Conservation (phyloP, 2,329 filamentous ascomycete genomes). For the Microcyclospora tardicrescens region DNA sequence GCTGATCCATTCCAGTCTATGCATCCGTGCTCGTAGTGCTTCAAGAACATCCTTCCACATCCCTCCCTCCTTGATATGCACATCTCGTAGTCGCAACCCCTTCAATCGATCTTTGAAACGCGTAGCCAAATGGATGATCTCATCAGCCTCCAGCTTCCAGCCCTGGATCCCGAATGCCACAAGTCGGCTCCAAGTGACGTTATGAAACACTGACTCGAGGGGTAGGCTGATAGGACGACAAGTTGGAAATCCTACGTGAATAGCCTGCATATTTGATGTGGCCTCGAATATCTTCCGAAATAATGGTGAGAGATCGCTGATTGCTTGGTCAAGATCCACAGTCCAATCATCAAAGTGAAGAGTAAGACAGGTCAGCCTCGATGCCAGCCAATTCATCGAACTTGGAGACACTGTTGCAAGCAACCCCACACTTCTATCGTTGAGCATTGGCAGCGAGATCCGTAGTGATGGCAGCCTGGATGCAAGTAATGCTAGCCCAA, state of each 20-base stretch:
- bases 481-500: slow-evolving; percentile 44
- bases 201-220: slow-evolving; percentile 50
- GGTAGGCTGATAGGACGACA: slow-evolving; percentile 43
- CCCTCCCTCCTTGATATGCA: slow-evolving; percentile 48
- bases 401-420: slow-evolving; percentile 36
- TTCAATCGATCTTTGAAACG: slow-evolving; percentile 45
- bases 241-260: slow-evolving; percentile 53
- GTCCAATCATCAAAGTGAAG: slow-evolving; percentile 48
- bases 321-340: slow-evolving; percentile 41
- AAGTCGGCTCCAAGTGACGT: slow-evolving; percentile 47
- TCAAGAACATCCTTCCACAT: slow-evolving; percentile 48
- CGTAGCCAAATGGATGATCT: slow-evolving; percentile 45
- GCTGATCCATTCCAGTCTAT: slow-evolving; percentile 47
- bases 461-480: slow-evolving; percentile 43
- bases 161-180: slow-evolving; percentile 52
- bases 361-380: slow-evolving; percentile 48
- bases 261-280: slow-evolving; percentile 46
- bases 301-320: slow-evolving; percentile 43
- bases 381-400: slow-evolving; percentile 39
- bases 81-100: slow-evolving; percentile 46
- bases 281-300: slow-evolving; percentile 47
- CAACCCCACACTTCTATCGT: slow-evolving; percentile 43
- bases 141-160: slow-evolving; percentile 47
- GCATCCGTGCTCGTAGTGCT: slow-evolving; percentile 44
- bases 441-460: slow-evolving; percentile 51